These are phyloP conservation scores for Fonsecaea erecta DNA, from an alignment of 2,329 filamentous ascomycete genomes.

Conservation along the genomic window DNA sequence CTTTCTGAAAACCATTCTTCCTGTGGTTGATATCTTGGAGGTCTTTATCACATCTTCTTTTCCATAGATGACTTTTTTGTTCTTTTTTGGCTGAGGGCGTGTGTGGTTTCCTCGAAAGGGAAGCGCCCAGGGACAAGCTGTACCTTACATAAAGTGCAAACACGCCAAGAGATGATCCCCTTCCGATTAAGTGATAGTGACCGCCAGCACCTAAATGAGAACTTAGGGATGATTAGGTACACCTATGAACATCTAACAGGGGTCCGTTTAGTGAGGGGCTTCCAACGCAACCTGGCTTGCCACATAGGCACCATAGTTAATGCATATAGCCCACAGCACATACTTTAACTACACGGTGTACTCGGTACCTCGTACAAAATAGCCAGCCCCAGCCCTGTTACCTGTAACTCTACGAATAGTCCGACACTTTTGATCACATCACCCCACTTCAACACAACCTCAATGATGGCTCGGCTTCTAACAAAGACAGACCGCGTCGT, in stretches of 20 bases:
- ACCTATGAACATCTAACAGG: too few relatives aligned
- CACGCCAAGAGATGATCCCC: not conserved
- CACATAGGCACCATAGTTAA: too few relatives aligned
- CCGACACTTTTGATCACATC: not conserved
- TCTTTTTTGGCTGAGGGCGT: not conserved
- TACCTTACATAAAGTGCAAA: not conserved
- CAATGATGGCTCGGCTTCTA: not conserved
- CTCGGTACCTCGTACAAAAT: too few relatives aligned
- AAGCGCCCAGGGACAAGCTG: not conserved
- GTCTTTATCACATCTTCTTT: not conserved
- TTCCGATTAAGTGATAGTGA: too few relatives aligned
- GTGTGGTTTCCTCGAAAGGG: not conserved
- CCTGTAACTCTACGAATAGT: not conserved
- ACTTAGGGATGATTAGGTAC: too few relatives aligned
- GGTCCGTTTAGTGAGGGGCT: too few relatives aligned
- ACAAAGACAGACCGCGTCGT: constrained; percentile 17
- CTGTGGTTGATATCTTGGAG: not conserved
- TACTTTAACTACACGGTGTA: too few relatives aligned
- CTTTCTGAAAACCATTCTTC: constrained; percentile 15
- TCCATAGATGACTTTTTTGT: not conserved
- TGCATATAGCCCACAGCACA: too few relatives aligned
- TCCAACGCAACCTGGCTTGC: too few relatives aligned
- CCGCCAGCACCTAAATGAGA: too few relatives aligned
- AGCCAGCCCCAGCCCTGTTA: too few relatives aligned
- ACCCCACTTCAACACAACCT: not conserved